A percentile compares a stretch with the other conserved stretches of the same genome.
These are phyloP conservation scores for Themeda triandra DNA, from an alignment of 176 grass and related monocot species.

Conservation along the genomic window DNA sequence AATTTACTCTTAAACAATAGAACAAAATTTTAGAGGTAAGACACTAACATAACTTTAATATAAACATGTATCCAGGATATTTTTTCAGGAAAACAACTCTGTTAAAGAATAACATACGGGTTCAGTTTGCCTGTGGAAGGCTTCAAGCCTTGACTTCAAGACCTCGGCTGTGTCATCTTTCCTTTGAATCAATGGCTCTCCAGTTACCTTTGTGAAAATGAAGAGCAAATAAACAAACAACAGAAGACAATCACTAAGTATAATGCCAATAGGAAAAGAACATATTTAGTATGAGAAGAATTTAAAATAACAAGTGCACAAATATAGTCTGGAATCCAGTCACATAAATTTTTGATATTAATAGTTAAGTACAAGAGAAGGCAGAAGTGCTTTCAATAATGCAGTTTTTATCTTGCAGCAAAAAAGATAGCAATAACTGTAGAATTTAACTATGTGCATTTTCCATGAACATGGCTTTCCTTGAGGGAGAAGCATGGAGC, in stretches of 20 bases:
- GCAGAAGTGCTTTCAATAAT: neutral
- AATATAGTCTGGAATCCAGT: neutral
- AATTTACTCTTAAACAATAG: neutral
- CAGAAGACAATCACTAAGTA: neutral
- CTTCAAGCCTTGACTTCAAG: conserved; percentile 94
- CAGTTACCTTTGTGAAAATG: conserved; percentile 63
- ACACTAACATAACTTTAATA: neutral
- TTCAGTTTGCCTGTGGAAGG: conserved; percentile 92
- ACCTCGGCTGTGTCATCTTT: conserved; percentile 95
- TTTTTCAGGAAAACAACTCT: neutral
- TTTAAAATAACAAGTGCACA: neutral
- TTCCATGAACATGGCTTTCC: neutral
- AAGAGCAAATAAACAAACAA: conserved; percentile 1
- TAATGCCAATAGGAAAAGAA: neutral
- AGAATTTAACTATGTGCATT: neutral
- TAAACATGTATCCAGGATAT: neutral
- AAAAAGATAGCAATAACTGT: neutral
- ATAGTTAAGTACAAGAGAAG: neutral
- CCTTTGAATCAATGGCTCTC: conserved; percentile 93
- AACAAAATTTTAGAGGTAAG: neutral
- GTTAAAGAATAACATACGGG: conserved; percentile 59
- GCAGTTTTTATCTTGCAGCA: neutral
- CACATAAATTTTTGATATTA: neutral
- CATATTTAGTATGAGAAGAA: neutral
- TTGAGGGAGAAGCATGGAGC: neutral